Evolutionary conservation across 495 filamentous ascomycete species (phyloP), one percentile per base, ranked within the genome.

Genomic region (Neurospora sp.): DNA sequence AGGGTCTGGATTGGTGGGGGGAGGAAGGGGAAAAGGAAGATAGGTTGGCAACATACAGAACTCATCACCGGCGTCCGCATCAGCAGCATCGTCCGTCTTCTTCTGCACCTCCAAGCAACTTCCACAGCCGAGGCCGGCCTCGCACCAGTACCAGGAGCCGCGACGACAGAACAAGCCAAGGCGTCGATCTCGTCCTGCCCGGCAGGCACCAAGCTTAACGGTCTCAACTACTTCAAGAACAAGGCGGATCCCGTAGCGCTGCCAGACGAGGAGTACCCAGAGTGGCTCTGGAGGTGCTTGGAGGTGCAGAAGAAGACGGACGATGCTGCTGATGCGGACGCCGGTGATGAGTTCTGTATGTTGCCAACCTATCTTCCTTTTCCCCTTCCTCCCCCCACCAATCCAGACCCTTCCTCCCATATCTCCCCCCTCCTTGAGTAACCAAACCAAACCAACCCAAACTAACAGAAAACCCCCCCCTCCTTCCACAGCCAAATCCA

Each of bases 221-320:
- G 94, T 8, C 85, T 99, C 73, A 96, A 94, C 80, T 97, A 96
- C 83, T 84, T 96, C 77, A 98, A 97, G 84, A 83, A 82, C 71
- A 81, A 79, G 73, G 86, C 86, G 45, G 90, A 93, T 78, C 89
- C 89, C 0, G 75, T 97, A 12, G 96, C 96, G 39, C 83, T 89
- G 76, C 87, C 91, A 70, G 96, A 99, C 79, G 82, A 87, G 40
- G 94, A 93, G 71, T 99, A 99, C 83, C 96, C 96, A 18, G 87
- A 85, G 14, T 99, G 96, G 96, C 83, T 99, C 70, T 99, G 96
- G 96, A 82, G 78, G 0, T 87, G 94, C 74, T 83, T 98, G 35
- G 87, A 88, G 20, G 83, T 86, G 79, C 78, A 83, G 75, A 85
- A 86, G 77, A 86, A 85, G 44, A 76, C 74, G 2, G 79, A 75